These are phyloP conservation scores for Colletotrichum zoysiae DNA, from an alignment of 2,329 filamentous ascomycete species.

Conservation along the genomic window DNA sequence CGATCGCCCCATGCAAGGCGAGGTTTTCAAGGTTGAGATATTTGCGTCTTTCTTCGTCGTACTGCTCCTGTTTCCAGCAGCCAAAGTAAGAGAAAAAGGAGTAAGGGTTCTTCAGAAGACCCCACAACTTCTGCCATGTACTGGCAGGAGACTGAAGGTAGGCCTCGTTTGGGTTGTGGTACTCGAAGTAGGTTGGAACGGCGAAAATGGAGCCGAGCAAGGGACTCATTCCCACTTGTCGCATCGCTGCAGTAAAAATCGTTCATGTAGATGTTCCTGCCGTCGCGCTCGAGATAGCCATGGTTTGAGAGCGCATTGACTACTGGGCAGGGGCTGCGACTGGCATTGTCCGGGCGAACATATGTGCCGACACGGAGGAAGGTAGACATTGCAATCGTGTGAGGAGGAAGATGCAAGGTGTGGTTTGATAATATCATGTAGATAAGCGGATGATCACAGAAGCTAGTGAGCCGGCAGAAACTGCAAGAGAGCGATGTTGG, in stretches of 20 bases:
- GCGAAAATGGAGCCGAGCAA: neutral
- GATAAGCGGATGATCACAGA: neutral
- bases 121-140: neutral
- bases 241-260: neutral
- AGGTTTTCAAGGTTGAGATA: slow-evolving; percentile 37
- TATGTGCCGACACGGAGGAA: neutral
- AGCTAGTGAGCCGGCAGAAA: neutral
- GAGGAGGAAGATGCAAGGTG: neutral
- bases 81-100: slow-evolving; percentile 1
- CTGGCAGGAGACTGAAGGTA: neutral
- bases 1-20: slow-evolving; percentile 44
- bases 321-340: slow-evolving; percentile 54
- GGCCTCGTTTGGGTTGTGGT: neutral
- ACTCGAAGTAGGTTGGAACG: slow-evolving; percentile 3
- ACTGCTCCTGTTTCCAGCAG: neutral
- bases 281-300: slow-evolving; percentile 56
- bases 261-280: slow-evolving; percentile 50
- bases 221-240: slow-evolving; percentile 2
- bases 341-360: slow-evolving; percentile 8
- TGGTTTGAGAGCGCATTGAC: slow-evolving; percentile 60
- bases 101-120: neutral
- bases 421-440: neutral
- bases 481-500: neutral
- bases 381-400: neutral
- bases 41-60: slow-evolving; percentile 3